Evolutionary conservation across 305 asterid genomes (phyloP), one percentile per base, ranked within the genome.

Genomic region (Fraxinus latifolia): DNA sequence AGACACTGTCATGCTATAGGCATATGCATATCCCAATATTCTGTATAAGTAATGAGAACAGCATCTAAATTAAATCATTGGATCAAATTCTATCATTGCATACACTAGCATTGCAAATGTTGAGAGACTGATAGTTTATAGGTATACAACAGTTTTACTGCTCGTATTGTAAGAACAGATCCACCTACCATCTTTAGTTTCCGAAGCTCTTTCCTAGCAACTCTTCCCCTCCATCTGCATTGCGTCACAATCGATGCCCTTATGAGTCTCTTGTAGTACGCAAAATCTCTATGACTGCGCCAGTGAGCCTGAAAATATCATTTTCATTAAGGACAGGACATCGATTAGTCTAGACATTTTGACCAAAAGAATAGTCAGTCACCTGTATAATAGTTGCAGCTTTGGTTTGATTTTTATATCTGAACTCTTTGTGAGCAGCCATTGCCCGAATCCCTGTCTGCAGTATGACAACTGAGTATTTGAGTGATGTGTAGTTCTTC

Each of bases 221-320:
- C 82, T 87, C 84, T 86, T 82, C 97, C 97, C 86, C 97, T 93
- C 99, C 98, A 96, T 88, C 97, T 90, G 88, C 97, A 90, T 83
- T 96, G 99, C 72, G 97, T 89, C 74, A 87, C 80, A 79, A 92
- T 84, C 37, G 98, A 74, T 83, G 97, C 95, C 88, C 86, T 84
- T 84, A 83, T 86, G 84, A 91, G 98, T 82, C 86, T 91, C 94
- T 86, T 91, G 89, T 90, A 89, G 91, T 91, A 90, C 74, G 93
- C 85, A 82, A 62, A 82, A 84, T 82, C 95, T 88, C 93, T 91
- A 86, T 92, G 92, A 85, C 99, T 83, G 21, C 94, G 98, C 95
- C 94, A 93, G 83, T 87, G 86, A 25, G 97, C 91, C 99, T 94
- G 93, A 86, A 83, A 90, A 86, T 27, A 78, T 71, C 11, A 58